Evolutionary conservation across 169 alveolate species (phyloP), one percentile per base, ranked within the genome.

Genomic region (Eimeria falciformis): DNA sequence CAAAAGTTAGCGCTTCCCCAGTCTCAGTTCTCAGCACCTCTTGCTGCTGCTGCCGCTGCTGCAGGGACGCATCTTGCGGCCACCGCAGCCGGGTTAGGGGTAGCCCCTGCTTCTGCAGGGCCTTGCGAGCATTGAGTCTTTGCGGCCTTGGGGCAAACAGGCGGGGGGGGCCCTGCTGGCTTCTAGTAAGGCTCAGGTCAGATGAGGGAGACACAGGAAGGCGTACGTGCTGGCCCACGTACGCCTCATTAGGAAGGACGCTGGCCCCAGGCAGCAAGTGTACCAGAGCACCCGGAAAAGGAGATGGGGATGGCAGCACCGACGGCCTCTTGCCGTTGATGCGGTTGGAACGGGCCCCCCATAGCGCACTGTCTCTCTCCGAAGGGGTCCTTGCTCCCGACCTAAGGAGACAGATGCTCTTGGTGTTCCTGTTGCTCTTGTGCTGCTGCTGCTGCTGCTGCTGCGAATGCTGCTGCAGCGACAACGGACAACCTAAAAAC

Each of bases 211-310:
- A 2, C 53, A 79, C 89, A 5, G 89, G 89, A 37, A 79, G 37
- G 1, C 89, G 69, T 53, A 79, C 89, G 29, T 79, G 89, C 53
- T 79, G 89, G 29, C 89, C 89, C 33, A 79, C 73, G 29, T 79
- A 79, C 12, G 73, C 89, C 1, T 56, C 68, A 53, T 79, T 79
- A 37, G 33, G 68, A 50, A 50, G 62, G 6, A 47, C 27, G 89
- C 43, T 47, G 73, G 25, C 29, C 53, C 18, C 46, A 2, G 89
- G 73, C 1, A 33, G 89, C 45, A 79, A 62, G 5, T 56, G 25
- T 23, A 79, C 53, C 7, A 79, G 89, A 18, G 45, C 43, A 17
- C 73, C 89, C 7, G 89, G 89, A 27, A 79, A 79, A 14, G 73
- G 58, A 21, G 89, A 79, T n/a, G 89, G 89, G 6, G 89, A 79